These are phyloP conservation scores for Debaryomyces prosopidis DNA, from an alignment of 805 yeast species.

Conservation along the genomic window DNA sequence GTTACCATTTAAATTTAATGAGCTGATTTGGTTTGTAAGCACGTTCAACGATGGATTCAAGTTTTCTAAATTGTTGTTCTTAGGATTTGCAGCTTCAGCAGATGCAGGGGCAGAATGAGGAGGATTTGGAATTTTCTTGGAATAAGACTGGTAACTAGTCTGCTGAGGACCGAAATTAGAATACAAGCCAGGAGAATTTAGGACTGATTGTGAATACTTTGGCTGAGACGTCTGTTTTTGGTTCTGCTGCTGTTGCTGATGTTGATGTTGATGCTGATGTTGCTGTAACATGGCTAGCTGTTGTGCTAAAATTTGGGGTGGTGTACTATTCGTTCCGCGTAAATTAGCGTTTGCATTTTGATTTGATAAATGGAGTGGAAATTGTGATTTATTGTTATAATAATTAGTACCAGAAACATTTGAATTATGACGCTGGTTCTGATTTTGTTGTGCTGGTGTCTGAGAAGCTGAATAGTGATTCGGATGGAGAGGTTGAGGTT, in stretches of 20 bases:
- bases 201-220: slow-evolving; percentile 17
- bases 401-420: neutral
- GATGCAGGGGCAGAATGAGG: slow-evolving; percentile 16
- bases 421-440: slow-evolving; percentile 2
- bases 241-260: slow-evolving; percentile 12
- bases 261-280: slow-evolving; percentile 11
- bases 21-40: slow-evolving; percentile 33
- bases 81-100: slow-evolving; percentile 9
- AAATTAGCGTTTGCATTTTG: slow-evolving; percentile 4
- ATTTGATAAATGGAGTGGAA: slow-evolving; percentile 8
- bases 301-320: slow-evolving; percentile 20
- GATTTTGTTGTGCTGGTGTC: neutral
- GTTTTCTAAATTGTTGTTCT: slow-evolving; percentile 6
- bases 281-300: slow-evolving; percentile 21
- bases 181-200: slow-evolving; percentile 26
- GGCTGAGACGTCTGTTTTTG: slow-evolving; percentile 11
- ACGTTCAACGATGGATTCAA: slow-evolving; percentile 13
- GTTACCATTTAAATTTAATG: slow-evolving; percentile 28
- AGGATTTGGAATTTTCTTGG: slow-evolving; percentile 11
- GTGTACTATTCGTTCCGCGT: slow-evolving; percentile 16
- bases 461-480: slow-evolving; percentile 6
- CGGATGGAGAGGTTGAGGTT: slow-evolving; percentile 32
- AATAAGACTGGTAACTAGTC: slow-evolving; percentile 5
- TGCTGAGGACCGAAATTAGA: slow-evolving; percentile 14
- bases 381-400: slow-evolving; percentile 7